Percentiles rank a stretch among this genome's conserved stretches.
phyloP scores from a whole-genome alignment of 371 early-diverging fungal species.

The Umbelopsis sp. region DNA sequence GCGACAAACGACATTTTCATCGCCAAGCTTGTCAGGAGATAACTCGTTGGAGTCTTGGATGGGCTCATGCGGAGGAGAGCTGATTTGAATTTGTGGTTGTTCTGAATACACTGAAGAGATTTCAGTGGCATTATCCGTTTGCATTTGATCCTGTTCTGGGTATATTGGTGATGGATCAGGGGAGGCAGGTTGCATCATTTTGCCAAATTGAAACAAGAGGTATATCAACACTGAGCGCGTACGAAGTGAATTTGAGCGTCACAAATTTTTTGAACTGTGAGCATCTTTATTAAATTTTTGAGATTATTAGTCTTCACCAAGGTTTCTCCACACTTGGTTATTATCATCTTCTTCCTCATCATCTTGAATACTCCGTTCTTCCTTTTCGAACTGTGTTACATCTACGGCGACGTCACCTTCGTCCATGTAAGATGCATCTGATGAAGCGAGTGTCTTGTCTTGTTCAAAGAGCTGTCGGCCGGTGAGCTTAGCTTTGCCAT shows the following conservation, averaged over 20 bases:
- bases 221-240: background rate
- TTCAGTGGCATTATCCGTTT: background rate
- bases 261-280: background rate
- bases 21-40: background rate
- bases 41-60: background rate
- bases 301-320: constrained; percentile 30
- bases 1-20: constrained; percentile 37
- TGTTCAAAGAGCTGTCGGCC: constrained; percentile 92
- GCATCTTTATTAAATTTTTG: background rate
- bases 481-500: constrained; percentile 58
- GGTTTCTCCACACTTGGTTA: constrained; percentile 49
- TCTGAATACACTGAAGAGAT: background rate
- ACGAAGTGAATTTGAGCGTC: constrained; percentile 1
- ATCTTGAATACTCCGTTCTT: constrained; percentile 49
- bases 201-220: background rate
- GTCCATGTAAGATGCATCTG: constrained; percentile 82
- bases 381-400: constrained; percentile 69
- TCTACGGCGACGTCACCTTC: constrained; percentile 90
- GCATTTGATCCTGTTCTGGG: constrained; percentile 13
- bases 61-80: constrained; percentile 1
- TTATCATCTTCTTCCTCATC: constrained; percentile 68
- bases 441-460: constrained; percentile 81
- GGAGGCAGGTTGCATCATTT: constrained; percentile 13
- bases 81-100: background rate
- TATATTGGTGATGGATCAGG: constrained; percentile 15